These are phyloP conservation scores for Puccinia brachypodii DNA, from an alignment of 1,284 basidiomycete genomes.

Conservation along the genomic window DNA sequence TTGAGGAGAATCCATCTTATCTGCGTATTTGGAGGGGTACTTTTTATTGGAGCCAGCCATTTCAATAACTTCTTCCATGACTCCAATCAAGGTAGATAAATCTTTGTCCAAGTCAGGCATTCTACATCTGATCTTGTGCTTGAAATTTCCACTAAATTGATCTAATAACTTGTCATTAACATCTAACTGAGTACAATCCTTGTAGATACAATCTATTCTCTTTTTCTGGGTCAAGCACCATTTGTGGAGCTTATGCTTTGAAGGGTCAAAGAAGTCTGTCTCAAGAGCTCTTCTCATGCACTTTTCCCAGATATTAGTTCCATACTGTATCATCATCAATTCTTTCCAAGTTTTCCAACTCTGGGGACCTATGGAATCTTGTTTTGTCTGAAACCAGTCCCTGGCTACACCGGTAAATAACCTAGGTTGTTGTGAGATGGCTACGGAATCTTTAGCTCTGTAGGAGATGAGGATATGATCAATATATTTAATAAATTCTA, in stretches of 20 bases:
- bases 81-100: neutral
- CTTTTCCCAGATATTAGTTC: neutral
- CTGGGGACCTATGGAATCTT: neutral
- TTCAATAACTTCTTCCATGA: slow-evolving; percentile 2
- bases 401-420: neutral
- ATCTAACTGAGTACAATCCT: neutral
- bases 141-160: neutral
- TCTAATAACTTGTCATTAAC: neutral
- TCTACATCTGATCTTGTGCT: neutral
- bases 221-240: slow-evolving; percentile 7
- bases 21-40: neutral
- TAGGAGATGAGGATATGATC: neutral
- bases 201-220: neutral
- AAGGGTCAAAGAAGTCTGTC: neutral
- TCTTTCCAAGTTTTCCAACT: neutral
- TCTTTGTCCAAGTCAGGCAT: neutral
- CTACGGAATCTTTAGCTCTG: neutral
- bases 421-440: neutral
- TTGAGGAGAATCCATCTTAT: neutral
- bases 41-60: neutral
- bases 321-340: neutral
- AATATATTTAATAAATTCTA: neutral
- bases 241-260: neutral
- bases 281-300: neutral
- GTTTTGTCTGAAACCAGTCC: neutral